phyloP scores from a whole-genome alignment of 805 yeast genomes.

The Ogataea trehalophila region DNA sequence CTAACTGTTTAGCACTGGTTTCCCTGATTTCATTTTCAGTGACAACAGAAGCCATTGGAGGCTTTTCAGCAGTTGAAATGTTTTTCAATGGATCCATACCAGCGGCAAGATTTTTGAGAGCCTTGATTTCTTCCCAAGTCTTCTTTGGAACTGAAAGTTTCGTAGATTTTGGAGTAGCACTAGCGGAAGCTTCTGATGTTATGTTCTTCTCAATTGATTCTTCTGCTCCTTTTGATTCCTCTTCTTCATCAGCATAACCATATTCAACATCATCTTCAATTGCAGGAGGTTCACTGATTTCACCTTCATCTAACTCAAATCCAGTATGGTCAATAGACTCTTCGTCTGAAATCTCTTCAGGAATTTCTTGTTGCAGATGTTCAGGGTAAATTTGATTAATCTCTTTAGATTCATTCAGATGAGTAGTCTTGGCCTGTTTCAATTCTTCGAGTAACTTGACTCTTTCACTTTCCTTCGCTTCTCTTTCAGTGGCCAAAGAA shows the following conservation, averaged over 20 bases:
- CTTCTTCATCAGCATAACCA: conserved; percentile 19
- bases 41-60: conserved; percentile 30
- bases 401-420: conserved; percentile 39
- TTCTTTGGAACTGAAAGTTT: conserved; percentile 17
- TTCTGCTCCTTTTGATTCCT: conserved; percentile 27
- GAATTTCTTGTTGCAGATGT: conserved; percentile 38
- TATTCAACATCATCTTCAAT: conserved; percentile 23
- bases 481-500: conserved; percentile 39
- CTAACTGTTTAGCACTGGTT: conserved; percentile 7
- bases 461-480: conserved; percentile 38
- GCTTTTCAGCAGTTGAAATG: conserved; percentile 36
- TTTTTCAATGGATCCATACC: conserved; percentile 31
- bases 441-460: conserved; percentile 30
- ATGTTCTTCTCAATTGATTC: conserved; percentile 25
- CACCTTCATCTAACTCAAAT: conserved; percentile 23
- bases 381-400: conserved; percentile 49
- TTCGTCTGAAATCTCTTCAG: conserved; percentile 24
- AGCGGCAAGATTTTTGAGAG: conserved; percentile 27
- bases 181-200: conserved; percentile 21
- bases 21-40: conserved; percentile 15
- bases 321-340: conserved; percentile 25
- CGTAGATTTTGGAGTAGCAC: conserved; percentile 17
- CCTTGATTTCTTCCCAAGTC: conserved; percentile 24
- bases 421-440: conserved; percentile 33
- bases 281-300: conserved; percentile 25